phyloP scores from a whole-genome alignment of 2,329 filamentous ascomycete species.

The Bertia moriformis region DNA sequence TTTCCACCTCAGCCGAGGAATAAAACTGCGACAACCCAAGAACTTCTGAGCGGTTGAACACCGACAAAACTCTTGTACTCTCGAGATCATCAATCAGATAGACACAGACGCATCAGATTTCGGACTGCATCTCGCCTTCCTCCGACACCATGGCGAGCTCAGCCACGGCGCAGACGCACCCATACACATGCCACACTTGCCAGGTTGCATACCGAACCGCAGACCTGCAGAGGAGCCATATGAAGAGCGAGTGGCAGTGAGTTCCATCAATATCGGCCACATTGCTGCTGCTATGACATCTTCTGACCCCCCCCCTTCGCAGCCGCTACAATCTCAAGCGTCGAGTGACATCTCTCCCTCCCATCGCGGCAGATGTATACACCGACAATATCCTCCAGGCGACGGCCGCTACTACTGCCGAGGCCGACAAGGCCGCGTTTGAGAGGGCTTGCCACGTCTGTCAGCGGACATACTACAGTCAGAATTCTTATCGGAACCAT shows the following conservation, averaged over 20 bases:
- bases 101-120: no score
- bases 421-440: conserved; percentile 76
- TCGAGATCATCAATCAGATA: no score
- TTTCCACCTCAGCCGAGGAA: no score
- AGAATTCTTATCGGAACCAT: conserved; percentile 91
- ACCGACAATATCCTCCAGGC: conserved; percentile 90
- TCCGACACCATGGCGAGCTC: not conserved
- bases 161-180: conserved; percentile 32
- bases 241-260: conserved; percentile 98
- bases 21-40: no score
- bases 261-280: conserved; percentile 18
- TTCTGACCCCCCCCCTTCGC: conserved; percentile 4
- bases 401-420: conserved; percentile 68
- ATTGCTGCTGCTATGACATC: conserved; percentile 4
- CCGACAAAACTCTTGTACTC: no score
- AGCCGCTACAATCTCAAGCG: conserved; percentile 95
- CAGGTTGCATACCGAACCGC: conserved; percentile 91
- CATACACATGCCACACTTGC: conserved; percentile 96
- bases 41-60: no score
- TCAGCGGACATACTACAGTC: conserved; percentile 86
- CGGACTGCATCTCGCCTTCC: no score
- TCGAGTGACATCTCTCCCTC: conserved; percentile 75
- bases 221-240: conserved; percentile 84
- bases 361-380: conserved; percentile 82
- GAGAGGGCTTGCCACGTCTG: conserved; percentile 72